Base-by-base conservation (phyloP, 2,329 filamentous ascomycete species). In the Fusarium sp. region DNA sequence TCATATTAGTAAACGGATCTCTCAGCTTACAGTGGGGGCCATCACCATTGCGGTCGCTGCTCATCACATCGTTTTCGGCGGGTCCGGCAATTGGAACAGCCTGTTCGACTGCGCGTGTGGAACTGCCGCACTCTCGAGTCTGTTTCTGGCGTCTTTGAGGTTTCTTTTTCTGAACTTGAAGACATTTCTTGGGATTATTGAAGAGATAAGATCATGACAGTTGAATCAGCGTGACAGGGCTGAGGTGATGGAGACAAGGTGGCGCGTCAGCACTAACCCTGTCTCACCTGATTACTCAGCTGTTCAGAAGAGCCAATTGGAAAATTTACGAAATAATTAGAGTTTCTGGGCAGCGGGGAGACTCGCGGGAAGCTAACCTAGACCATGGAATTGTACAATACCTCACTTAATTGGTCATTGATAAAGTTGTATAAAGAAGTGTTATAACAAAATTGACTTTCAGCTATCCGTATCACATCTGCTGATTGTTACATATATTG, bases 41-140 rank as follows among this genome's bases (percentile, higher is more conserved):
- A 27, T 27, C 27, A 68, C 65, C 65, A 68, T 44, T 49, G 27
- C n/a, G 63, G 65, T 17, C 54, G 56, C 27, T 68, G 63, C 25
- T 68, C 65, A 12, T 62, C 65, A 13, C 65, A 68, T 25, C 65
- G 47, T 22, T 68, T 68, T 2, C 65, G 47, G 15, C 65, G 65
- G 33, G 8, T 45, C 39, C 65, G 65, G n/a, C 65, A 68, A 9
- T 47, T 55, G n/a, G 63, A 49, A 22, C 63, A 68, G 5, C 65
- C 65, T 31, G 63, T 68, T 13, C 46, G 52, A 27, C 65, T 68
- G 9, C 65, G 65, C 1, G 65, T 68, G 4, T 68, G 55, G 5
- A 61, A 53, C 46, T 67, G 53, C 1, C 64, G 39, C 5, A 66
- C 62, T 11, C 62, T 31, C 7, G 46, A n/a, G 5, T 59, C 45